These are phyloP conservation scores for Fusarium pininemorale DNA, from an alignment of 2,329 filamentous ascomycete genomes.

Conservation along the genomic window DNA sequence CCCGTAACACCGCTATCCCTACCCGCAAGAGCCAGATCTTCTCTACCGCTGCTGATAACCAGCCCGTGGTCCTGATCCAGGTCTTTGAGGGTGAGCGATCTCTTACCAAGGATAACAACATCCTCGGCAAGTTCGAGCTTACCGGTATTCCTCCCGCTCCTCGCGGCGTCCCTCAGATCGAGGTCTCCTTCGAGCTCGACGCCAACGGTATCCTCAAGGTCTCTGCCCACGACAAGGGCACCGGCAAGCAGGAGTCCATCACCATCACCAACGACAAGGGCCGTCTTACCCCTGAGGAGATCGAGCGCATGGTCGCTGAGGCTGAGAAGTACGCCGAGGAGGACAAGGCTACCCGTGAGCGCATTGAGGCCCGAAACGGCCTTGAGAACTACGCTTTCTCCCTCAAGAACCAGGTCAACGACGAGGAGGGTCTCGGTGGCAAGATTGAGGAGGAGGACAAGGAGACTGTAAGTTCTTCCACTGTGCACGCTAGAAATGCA, in stretches of 20 bases:
- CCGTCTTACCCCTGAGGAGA: constrained; percentile 93
- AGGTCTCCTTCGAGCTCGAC: constrained; percentile 97
- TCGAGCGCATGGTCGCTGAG: constrained; percentile 98
- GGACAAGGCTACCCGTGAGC: constrained; percentile 97
- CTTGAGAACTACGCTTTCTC: constrained; percentile 99
- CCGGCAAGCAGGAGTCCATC: constrained; percentile 95
- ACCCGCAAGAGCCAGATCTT: constrained; percentile 99
- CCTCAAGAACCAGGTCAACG: constrained; percentile 99
- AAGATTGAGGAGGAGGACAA: constrained; percentile 99
- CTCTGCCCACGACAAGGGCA: constrained; percentile 95
- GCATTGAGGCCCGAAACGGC: constrained; percentile 94
- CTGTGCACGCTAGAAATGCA: neutral
- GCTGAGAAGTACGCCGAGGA: constrained; percentile 99
- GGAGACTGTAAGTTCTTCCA: constrained; percentile 76
- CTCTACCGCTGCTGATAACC: constrained; percentile 96
- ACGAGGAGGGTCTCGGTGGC: constrained; percentile 94
- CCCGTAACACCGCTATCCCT: constrained; percentile 92
- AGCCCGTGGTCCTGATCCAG: constrained; percentile 94
- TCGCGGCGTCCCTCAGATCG: constrained; percentile 96
- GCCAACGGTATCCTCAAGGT: constrained; percentile 99
- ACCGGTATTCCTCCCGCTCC: constrained; percentile 94
- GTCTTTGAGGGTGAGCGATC: constrained; percentile 94
- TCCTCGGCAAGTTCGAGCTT: constrained; percentile 97
- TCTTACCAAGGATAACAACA: constrained; percentile 97
- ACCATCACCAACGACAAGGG: constrained; percentile 99